Percentiles rank a stretch among this genome's conserved stretches.
Conservation (phyloP, 306 rosid species). For the Cicer cuneatum region DNA sequence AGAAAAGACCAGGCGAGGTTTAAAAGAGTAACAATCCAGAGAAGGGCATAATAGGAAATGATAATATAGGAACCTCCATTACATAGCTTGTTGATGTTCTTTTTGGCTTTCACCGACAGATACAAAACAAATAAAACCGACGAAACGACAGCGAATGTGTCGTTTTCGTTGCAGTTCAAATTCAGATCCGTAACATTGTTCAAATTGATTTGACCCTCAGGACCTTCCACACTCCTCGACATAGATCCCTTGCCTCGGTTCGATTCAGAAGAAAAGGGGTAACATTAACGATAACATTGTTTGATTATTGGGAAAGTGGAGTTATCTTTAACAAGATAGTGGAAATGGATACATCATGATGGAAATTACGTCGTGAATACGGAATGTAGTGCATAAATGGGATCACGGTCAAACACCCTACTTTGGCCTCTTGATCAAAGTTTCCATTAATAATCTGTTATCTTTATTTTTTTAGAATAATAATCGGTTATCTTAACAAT, state of each 20-base stretch:
- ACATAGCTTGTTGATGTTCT: conserved; percentile 59
- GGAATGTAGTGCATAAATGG: background rate
- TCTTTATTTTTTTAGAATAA: background rate
- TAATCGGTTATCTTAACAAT: too few relatives aligned
- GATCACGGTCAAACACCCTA: background rate
- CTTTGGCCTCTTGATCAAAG: background rate
- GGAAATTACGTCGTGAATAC: conserved; percentile 16
- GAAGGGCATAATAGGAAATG: conserved; percentile 67
- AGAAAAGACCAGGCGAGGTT: conserved; percentile 71
- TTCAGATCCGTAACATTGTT: conserved; percentile 22
- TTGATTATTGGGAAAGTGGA: conserved; percentile 6
- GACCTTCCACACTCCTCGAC: background rate
- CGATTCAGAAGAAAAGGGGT: conserved; percentile 14
- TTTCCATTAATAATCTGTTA: background rate
- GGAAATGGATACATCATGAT: background rate
- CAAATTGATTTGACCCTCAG: background rate
- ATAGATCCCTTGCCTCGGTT: background rate
- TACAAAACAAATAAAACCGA: conserved; percentile 62
- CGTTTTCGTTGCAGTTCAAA: conserved; percentile 57
- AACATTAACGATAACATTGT: background rate
- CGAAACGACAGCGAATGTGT: conserved; percentile 54
- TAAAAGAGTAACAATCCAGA: conserved; percentile 64
- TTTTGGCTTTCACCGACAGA: conserved; percentile 57
- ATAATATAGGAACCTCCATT: conserved; percentile 55
- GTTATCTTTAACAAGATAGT: background rate